Conservation (phyloP, 345 rosid species). For the Hypericum perforatum region DNA sequence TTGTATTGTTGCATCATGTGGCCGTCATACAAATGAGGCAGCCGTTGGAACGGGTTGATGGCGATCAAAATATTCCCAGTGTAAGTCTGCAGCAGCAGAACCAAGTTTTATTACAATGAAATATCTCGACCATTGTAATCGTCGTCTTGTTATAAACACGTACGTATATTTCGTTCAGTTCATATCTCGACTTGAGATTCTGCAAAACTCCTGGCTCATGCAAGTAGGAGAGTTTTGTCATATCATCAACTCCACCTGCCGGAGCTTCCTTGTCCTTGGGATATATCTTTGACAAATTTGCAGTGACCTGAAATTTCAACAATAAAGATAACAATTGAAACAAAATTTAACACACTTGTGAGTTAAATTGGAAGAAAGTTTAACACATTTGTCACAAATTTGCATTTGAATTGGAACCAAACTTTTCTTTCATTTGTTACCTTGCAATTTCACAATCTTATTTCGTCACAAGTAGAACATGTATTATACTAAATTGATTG, state of each 20-base stretch:
- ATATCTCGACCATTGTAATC: neutral
- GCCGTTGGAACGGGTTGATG: constrained; percentile 2
- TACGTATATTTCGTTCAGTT: constrained; percentile 2
- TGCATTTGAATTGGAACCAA: too few species aligned
- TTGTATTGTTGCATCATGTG: constrained; percentile 7
- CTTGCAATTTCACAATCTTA: too few species aligned
- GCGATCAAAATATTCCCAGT: constrained; percentile 4
- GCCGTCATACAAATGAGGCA: neutral
- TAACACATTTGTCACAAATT: neutral
- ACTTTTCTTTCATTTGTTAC: too few species aligned
- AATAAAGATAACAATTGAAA: neutral
- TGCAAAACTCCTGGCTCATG: constrained; percentile 4
- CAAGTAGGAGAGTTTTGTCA: constrained; percentile 4
- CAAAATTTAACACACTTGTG: neutral
- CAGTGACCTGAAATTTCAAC: neutral
- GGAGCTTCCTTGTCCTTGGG: constrained; percentile 6
- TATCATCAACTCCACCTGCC: constrained; percentile 5
- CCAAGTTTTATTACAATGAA: neutral
- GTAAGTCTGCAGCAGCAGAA: neutral
- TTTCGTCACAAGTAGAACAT: too few species aligned
- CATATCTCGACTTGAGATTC: constrained; percentile 2
- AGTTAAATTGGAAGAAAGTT: neutral
- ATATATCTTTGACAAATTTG: constrained; percentile 3
- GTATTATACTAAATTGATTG: too few species aligned
- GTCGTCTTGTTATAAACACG: neutral